Base-by-base conservation (phyloP, 768 basidiomycete species). In the Boletus subparvulus region DNA sequence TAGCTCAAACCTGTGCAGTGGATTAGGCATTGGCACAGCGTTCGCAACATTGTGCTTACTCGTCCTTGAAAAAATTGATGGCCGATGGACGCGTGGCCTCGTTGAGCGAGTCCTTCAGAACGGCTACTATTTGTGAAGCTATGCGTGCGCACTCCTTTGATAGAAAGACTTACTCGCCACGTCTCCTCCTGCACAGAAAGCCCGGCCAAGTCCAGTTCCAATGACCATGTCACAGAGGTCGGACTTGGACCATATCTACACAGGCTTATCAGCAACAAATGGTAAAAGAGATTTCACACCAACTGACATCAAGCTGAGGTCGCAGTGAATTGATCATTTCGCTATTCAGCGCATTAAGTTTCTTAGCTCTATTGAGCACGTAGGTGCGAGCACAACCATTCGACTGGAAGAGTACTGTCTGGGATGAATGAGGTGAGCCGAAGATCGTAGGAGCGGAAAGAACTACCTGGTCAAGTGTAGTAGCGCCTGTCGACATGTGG, bases 151-250 rank as follows among this genome's bases (percentile, higher is more conserved):
- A 49, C 42, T 14, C 33, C 47, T 28, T 46, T 33, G 24, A 43
- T 47, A 41, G 59, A 53, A 59, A 30, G 21, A 78, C 88, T 73
- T 63, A 95, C 96, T 77, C 56, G 84, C 86, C 55, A 99, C 90
- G 73, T 99, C 97, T 43, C 97, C 97, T 14, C 97, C 97, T 7
- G 92, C 88, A 66, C 94, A 98, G 69, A 98, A 98, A 13, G 88
- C 91, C 56, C 85, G 79, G 4, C 87, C 88, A 13, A 73, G 71
- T 24, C 90, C 90, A 33, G 82, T 80, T 35, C 87, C 89, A 37
- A 92, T 80, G 56, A 97, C 83, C 30, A 87, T 79, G 54, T 82
- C 81, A 62, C 85, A 85, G 8, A 92, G 79, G 48, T 87, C 81
- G 30, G 90, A 85, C 36, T 79, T 73, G 58, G 82, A 79, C 90